Evolutionary conservation across 2,329 filamentous ascomycete genomes (phyloP).

Genomic region (Thielaviopsis punctulata): DNA sequence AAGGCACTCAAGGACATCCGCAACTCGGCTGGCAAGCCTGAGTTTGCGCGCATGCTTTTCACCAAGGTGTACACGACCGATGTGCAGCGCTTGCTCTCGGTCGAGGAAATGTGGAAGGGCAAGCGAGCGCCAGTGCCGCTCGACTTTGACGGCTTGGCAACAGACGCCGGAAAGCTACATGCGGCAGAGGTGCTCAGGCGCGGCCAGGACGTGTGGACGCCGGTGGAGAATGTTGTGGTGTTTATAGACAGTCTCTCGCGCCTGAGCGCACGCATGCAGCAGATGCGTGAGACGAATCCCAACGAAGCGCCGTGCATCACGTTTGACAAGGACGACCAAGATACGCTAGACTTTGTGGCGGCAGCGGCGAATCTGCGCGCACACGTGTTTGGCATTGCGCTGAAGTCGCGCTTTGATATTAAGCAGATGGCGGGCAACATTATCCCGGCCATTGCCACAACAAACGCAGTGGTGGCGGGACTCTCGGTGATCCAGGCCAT

Average conservation of each 20-base stretch:
- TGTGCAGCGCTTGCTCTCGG: conserved; percentile 62
- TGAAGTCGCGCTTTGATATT: conserved; percentile 84
- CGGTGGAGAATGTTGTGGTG: conserved; percentile 68
- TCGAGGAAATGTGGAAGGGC: conserved; percentile 94
- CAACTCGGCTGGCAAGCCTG: conserved; percentile 57
- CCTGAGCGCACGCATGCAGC: conserved; percentile 55
- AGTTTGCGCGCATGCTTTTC: conserved; percentile 69
- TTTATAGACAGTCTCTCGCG: conserved; percentile 72
- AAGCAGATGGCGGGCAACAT: conserved; percentile 99
- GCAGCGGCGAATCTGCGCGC: conserved; percentile 82
- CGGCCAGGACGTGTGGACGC: conserved; percentile 65
- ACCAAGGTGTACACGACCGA: conserved; percentile 85
- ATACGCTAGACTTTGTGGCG: conserved; percentile 88
- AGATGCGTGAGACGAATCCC: conserved; percentile 36
- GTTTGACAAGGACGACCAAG: conserved; percentile 94
- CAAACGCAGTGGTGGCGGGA: conserved; percentile 88
- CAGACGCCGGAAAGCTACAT: conserved; percentile 29
- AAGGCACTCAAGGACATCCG: conserved; percentile 70
- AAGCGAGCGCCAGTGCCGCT: conserved; percentile 58
- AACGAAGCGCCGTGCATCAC: conserved; percentile 48
- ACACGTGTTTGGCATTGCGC: conserved; percentile 72
- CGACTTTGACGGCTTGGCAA: conserved; percentile 44
- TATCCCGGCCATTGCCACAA: conserved; percentile 94
- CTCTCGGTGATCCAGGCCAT: conserved; percentile 85
- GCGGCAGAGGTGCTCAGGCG: conserved; percentile 40